These are phyloP conservation scores for Neurospora hispaniola DNA, from an alignment of 495 filamentous ascomycete species.

Conservation along the genomic window DNA sequence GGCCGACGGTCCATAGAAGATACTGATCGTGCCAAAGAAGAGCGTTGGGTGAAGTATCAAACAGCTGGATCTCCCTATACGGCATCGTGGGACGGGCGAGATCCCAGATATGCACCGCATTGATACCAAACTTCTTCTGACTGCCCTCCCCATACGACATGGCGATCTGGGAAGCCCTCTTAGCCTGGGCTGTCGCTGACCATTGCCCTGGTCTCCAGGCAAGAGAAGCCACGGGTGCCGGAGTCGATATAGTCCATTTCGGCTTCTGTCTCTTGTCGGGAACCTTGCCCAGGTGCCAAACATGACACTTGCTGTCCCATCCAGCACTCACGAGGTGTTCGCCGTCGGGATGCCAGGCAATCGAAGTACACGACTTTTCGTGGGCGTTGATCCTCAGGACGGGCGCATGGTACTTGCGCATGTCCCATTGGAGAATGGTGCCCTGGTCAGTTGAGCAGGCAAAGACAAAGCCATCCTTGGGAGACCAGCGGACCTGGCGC, in stretches of 20 bases:
- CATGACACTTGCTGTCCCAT: constrained; percentile 69
- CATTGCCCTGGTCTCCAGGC: constrained; percentile 80
- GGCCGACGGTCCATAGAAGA: constrained; percentile 82
- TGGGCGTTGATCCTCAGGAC: constrained; percentile 74
- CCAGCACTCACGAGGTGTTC: constrained; percentile 80
- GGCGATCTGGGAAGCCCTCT: constrained; percentile 46
- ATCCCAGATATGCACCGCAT: constrained; percentile 83
- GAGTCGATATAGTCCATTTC: constrained; percentile 46
- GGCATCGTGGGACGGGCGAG: constrained; percentile 78
- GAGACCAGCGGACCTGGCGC: constrained; percentile 82
- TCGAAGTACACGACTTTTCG: constrained; percentile 58
- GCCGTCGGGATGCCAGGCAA: constrained; percentile 96
- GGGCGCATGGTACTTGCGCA: constrained; percentile 33
- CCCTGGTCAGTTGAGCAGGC: constrained; percentile 86
- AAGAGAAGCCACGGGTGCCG: constrained; percentile 58
- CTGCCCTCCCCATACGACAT: constrained; percentile 41
- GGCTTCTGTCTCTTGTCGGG: constrained; percentile 74
- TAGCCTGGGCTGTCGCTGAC: constrained; percentile 54
- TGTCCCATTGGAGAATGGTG: constrained; percentile 50
- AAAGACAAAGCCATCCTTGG: constrained; percentile 73
- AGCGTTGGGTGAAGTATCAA: constrained; percentile 59
- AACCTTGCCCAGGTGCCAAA: constrained; percentile 83
- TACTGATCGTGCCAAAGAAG: constrained; percentile 87
- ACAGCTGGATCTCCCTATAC: constrained; percentile 71
- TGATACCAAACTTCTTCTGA: constrained; percentile 46